Evolutionary conservation across 192 early-diverging fungal genomes (phyloP), one percentile per base, ranked within the genome.

Genomic region (Gaertneriomyces sp.): DNA sequence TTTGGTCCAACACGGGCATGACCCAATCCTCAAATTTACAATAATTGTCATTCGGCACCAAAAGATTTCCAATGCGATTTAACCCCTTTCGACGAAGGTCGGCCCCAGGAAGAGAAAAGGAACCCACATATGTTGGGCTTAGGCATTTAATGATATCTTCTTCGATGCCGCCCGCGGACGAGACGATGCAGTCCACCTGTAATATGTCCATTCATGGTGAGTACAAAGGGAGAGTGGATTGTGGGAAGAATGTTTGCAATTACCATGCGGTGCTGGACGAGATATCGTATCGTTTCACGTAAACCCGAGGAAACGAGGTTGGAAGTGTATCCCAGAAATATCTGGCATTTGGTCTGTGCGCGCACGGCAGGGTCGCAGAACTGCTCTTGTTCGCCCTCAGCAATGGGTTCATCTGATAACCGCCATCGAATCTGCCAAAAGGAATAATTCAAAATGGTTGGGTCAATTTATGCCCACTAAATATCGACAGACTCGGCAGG

Each of bases 1-100:
- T 87, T 56, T 89, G 77, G 72, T 99, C 96, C 60, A 99, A 74
- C 57, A 99, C 88, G 6, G 95, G 95, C 20, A 95, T 80, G 6
- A 99, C 81, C 96, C 96, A 99, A 75, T 99, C 95, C 79, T 99
- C 96, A 76, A 99, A 99, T 41, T 92, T 89, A 84, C 95, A 96
- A 74, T 99, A 99, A 74, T 99, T 99, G 69, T 97, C 90, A 76
- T 99, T 99, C 1, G 96, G 96, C 7, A 99, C 94, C 58, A 98
- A 73, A 59, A 99, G 80, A 75, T 99, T 99, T 40, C 96, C 96
- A 51, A 95, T 98, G 20, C 96, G 85, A 74, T 99, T 99, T 44
- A 99, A 73, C 0, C 95, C 96, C 66, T 92, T 86, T 66, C 84
- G 85, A 45, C 96, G 86, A 63, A 99, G 75, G 11, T 86, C 85